A percentile compares a stretch with the other conserved stretches of the same genome.
Evolutionary conservation across 2,329 filamentous ascomycete genomes (phyloP).

Genomic region (Ophiostoma quercus): DNA sequence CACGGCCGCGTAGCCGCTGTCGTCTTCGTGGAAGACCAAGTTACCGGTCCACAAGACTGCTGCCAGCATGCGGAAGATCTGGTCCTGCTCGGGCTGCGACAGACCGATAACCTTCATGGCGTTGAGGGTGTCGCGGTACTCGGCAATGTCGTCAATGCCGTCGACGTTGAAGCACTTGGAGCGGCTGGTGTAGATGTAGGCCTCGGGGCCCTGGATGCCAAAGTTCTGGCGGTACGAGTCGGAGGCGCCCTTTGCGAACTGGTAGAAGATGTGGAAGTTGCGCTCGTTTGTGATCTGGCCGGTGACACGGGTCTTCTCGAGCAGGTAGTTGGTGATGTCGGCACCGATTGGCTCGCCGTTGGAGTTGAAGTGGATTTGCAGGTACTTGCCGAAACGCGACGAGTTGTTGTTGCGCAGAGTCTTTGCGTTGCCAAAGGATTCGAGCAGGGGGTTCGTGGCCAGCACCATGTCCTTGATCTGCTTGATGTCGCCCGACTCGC

Average conservation of each 20-base stretch:
- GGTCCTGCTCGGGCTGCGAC: slow-evolving; percentile 81
- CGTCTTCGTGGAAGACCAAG: slow-evolving; percentile 82
- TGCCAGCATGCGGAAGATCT: slow-evolving; percentile 92
- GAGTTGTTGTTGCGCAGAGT: slow-evolving; percentile 98
- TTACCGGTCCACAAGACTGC: slow-evolving; percentile 93
- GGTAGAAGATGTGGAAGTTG: slow-evolving; percentile 99
- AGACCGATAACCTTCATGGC: slow-evolving; percentile 95
- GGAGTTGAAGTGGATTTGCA: slow-evolving; percentile 92
- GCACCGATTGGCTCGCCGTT: slow-evolving; percentile 90
- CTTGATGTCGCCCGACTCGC: slow-evolving; percentile 78
- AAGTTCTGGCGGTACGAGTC: slow-evolving; percentile 79
- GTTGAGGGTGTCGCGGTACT: slow-evolving; percentile 83
- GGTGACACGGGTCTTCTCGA: slow-evolving; percentile 92
- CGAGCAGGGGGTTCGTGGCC: slow-evolving; percentile 91
- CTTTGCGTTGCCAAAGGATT: slow-evolving; percentile 98
- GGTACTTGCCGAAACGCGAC: slow-evolving; percentile 94
- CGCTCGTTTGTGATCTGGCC: slow-evolving; percentile 93
- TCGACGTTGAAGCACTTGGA: slow-evolving; percentile 94
- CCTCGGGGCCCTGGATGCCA: slow-evolving; percentile 84
- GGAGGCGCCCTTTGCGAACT: slow-evolving; percentile 94
- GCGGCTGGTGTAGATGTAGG: slow-evolving; percentile 87
- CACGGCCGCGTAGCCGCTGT: slow-evolving; percentile 81
- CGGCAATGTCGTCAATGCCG: slow-evolving; percentile 84
- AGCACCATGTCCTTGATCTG: slow-evolving; percentile 99
- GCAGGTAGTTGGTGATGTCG: slow-evolving; percentile 95